Percentiles rank a stretch among this genome's conserved stretches.
These are phyloP conservation scores for Cerrena zonata DNA, from an alignment of 1,284 basidiomycete genomes.

Conservation along the genomic window DNA sequence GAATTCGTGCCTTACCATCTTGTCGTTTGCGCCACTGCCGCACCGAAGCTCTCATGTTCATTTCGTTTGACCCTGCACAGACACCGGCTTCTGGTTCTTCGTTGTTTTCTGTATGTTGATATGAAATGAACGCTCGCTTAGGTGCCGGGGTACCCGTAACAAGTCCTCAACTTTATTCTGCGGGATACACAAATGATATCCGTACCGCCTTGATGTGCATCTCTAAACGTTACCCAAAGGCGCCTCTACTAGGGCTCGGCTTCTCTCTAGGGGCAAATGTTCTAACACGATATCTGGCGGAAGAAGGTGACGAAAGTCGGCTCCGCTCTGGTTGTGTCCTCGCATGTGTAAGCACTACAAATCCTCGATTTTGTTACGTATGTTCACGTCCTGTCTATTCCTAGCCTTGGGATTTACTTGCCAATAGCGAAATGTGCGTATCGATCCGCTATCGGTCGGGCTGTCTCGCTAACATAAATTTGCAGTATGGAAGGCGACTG, in stretches of 20 bases:
- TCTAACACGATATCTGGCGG: conserved; percentile 84
- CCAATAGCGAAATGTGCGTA: conserved; percentile 52
- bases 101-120: too few relatives aligned
- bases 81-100: too few relatives aligned
- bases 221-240: conserved; percentile 67
- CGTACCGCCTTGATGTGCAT: conserved; percentile 79
- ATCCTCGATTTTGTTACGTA: conserved; percentile 3
- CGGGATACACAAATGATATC: conserved; percentile 80
- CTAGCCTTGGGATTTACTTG: conserved; percentile 73
- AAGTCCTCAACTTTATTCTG: conserved; percentile 81
- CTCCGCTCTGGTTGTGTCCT: conserved; percentile 73
- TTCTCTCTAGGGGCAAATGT: conserved; percentile 95
- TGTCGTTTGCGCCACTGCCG: too few relatives aligned
- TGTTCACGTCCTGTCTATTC: conserved; percentile 1
- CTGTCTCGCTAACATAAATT: conserved; percentile 14
- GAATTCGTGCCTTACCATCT: too few relatives aligned
- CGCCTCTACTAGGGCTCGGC: conserved; percentile 81
- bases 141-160: conserved; percentile 82
- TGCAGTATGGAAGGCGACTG: conserved; percentile 59
- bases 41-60: too few relatives aligned
- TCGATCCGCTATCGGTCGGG: background rate
- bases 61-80: too few relatives aligned
- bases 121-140: conserved; percentile 22
- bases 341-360: conserved; percentile 59
- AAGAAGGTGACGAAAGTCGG: conserved; percentile 77